These are phyloP conservation scores for Calocera viscosa DNA, from an alignment of 768 basidiomycete genomes.

Conservation along the genomic window DNA sequence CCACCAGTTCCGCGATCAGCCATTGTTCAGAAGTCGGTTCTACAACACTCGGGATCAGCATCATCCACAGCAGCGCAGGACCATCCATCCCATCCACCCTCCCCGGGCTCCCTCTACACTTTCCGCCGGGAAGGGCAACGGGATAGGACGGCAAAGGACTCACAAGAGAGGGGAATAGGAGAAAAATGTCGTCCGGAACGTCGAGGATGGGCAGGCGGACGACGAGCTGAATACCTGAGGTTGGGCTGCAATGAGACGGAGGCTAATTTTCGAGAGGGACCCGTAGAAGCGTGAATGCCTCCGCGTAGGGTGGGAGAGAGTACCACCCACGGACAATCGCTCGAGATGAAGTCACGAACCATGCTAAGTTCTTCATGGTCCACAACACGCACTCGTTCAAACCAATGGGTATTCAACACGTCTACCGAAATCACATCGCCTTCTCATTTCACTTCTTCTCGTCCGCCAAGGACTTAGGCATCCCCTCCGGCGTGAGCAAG, in stretches of 20 bases:
- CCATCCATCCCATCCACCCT: background rate
- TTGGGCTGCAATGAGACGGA: conserved; percentile 4
- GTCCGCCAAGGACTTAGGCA: conserved; percentile 37
- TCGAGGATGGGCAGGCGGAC: background rate
- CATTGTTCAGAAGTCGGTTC: background rate
- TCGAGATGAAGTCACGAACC: no score
- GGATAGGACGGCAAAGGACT: background rate
- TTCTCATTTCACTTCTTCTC: background rate
- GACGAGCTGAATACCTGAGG: background rate
- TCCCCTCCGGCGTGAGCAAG: conserved; percentile 53
- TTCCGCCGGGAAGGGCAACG: background rate
- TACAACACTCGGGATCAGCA: conserved; percentile 18
- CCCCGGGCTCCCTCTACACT: background rate
- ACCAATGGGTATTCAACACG: background rate
- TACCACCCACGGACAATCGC: no score
- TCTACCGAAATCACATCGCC: background rate
- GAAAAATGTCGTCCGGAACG: background rate
- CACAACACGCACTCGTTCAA: no score
- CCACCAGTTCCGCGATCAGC: conserved; percentile 35
- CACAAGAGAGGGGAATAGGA: conserved; percentile 7
- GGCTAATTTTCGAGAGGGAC: conserved; percentile 9
- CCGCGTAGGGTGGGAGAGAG: no score
- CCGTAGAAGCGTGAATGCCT: no score
- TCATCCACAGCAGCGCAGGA: background rate
- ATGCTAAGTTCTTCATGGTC: no score